Conservation (phyloP, 2,329 filamentous ascomycete genomes). For the Alternaria infectoria region DNA sequence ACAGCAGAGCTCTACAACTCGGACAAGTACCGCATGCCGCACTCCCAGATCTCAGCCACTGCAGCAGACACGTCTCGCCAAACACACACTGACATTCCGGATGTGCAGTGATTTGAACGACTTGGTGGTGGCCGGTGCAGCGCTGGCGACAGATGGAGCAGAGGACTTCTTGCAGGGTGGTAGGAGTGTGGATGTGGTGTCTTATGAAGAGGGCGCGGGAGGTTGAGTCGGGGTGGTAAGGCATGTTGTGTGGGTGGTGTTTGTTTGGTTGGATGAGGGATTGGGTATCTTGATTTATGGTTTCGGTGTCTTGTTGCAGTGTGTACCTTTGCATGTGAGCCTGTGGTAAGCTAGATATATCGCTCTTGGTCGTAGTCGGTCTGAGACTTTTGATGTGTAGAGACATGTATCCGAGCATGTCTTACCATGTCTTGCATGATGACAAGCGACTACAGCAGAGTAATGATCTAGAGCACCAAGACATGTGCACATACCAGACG, state of each 20-base stretch:
- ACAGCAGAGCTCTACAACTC: neutral
- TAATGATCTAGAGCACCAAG: neutral
- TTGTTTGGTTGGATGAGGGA: neutral
- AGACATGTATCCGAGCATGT: neutral
- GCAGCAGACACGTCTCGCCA: neutral
- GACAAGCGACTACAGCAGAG: neutral
- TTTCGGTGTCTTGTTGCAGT: neutral
- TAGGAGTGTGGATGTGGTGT: neutral
- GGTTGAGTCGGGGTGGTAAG: conserved; percentile 1
- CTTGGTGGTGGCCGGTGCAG: neutral
- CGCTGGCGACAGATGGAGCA: neutral
- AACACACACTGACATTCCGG: conserved; percentile 3
- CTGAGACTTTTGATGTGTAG: neutral
- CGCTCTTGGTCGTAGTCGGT: neutral
- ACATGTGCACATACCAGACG: neutral
- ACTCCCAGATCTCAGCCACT: neutral
- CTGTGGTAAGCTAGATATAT: neutral
- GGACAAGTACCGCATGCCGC: neutral
- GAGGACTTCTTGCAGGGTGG: neutral
- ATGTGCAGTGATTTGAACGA: neutral
- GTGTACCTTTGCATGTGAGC: neutral
- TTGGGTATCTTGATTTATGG: neutral
- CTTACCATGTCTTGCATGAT: neutral
- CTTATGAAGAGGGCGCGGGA: neutral
- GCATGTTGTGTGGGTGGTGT: neutral